phyloP scores from a whole-genome alignment of 2,329 filamentous ascomycete species.

The Colletotrichum tropicicola region DNA sequence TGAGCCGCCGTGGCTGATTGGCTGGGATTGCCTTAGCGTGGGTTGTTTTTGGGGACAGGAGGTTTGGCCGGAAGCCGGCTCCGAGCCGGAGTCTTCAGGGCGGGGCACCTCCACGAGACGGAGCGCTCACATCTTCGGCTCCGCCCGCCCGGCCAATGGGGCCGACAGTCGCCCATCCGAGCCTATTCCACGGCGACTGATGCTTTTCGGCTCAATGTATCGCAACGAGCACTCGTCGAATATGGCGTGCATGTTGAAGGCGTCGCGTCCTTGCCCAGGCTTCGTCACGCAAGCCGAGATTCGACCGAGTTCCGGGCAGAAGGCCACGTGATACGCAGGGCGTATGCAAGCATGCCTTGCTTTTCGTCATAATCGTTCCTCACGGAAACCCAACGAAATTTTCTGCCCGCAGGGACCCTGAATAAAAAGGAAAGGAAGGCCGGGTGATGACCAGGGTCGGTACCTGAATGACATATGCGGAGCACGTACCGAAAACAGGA shows the following conservation, averaged over 20 bases:
- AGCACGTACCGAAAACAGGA: neutral
- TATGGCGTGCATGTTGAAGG: too few species aligned
- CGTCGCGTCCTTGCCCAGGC: neutral
- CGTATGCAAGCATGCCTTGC: neutral
- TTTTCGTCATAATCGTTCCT: neutral
- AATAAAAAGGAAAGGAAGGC: neutral
- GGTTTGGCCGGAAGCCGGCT: neutral
- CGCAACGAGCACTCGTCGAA: too few species aligned
- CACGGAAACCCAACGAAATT: neutral
- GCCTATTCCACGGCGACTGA: neutral
- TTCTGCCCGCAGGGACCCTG: neutral
- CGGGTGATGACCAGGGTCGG: neutral
- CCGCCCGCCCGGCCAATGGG: neutral
- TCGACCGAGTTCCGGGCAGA: neutral
- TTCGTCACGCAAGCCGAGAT: neutral
- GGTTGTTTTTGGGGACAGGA: neutral
- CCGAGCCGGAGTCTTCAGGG: neutral
- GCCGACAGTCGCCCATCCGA: neutral
- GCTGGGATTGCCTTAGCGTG: neutral
- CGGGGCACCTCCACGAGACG: neutral
- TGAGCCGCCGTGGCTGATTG: constrained; percentile 9
- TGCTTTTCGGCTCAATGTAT: too few species aligned
- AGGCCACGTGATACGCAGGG: neutral
- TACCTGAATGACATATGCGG: neutral
- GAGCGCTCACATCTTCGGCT: neutral